Evolutionary conservation across 2,329 filamentous ascomycete species (phyloP).

Genomic region (Hypoxylon sp.): DNA sequence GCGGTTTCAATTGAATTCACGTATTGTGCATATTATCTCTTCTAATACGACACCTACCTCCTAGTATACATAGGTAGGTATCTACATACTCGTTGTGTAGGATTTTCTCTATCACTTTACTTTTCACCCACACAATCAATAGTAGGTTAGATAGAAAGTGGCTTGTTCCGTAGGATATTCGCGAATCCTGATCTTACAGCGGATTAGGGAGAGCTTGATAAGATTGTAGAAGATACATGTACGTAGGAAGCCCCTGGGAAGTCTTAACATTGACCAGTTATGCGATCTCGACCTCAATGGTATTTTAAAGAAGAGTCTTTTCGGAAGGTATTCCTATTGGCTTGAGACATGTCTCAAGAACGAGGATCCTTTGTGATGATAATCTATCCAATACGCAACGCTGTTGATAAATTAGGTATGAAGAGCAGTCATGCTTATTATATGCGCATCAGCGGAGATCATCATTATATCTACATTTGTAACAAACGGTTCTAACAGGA

Average conservation of each 20-base stretch:
- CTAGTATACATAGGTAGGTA: neutral
- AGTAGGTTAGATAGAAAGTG: too few species aligned
- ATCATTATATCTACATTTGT: conserved; percentile 4
- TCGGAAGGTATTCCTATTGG: conserved; percentile 26
- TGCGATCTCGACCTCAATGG: neutral
- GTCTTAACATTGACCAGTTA: neutral
- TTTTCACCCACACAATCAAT: too few species aligned
- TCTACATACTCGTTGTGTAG: neutral
- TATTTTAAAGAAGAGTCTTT: neutral
- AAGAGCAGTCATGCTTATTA: neutral
- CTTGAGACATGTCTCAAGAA: neutral
- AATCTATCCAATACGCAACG: neutral
- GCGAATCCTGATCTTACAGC: too few species aligned
- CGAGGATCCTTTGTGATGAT: conserved; percentile 1
- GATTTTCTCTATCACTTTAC: neutral
- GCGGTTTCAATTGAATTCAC: neutral
- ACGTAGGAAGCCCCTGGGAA: too few species aligned
- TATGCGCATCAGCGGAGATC: neutral
- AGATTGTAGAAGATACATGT: too few species aligned
- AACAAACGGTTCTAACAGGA: conserved; percentile 7
- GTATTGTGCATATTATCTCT: neutral
- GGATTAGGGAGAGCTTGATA: too few species aligned
- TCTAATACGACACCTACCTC: neutral
- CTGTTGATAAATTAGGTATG: neutral
- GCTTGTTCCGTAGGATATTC: too few species aligned